Conservation (phyloP, 768 basidiomycete genomes). For the Boletus reticulatus region DNA sequence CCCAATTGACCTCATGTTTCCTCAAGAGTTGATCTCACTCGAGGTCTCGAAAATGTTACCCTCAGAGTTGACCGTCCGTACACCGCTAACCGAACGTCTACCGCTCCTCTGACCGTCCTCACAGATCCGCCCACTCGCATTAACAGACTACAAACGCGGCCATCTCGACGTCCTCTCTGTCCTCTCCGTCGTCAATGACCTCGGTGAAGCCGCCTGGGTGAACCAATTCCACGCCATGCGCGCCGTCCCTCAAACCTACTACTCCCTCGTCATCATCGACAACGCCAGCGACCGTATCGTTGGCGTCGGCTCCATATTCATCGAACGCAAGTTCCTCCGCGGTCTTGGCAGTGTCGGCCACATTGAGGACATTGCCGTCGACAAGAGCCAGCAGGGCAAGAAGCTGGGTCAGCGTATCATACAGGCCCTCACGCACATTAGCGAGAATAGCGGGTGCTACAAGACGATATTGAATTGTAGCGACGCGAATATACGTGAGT, state of each 20-base stretch:
- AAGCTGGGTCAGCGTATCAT: constrained; percentile 89
- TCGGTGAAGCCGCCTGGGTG: constrained; percentile 64
- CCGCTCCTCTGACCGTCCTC: neutral
- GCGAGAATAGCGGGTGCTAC: constrained; percentile 80
- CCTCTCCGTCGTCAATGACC: constrained; percentile 67
- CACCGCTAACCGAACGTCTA: neutral
- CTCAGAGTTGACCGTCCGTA: constrained; percentile 35
- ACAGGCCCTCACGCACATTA: constrained; percentile 79
- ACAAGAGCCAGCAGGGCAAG: constrained; percentile 84
- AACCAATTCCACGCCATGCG: constrained; percentile 65
- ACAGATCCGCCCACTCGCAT: constrained; percentile 88
- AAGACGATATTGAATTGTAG: constrained; percentile 98
- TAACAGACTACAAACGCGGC: constrained; percentile 76
- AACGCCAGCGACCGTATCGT: constrained; percentile 75
- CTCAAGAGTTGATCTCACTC: constrained; percentile 64
- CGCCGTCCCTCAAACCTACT: constrained; percentile 65
- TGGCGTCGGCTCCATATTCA: constrained; percentile 76
- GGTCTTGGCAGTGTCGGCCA: constrained; percentile 87
- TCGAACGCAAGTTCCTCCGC: constrained; percentile 94
- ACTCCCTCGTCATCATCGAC: constrained; percentile 79
- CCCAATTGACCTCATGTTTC: constrained; percentile 74
- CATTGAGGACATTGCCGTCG: constrained; percentile 97
- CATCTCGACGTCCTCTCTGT: constrained; percentile 81
- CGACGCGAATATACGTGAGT: constrained; percentile 87
- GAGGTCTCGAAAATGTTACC: constrained; percentile 62